Base-by-base conservation (phyloP, 176 grass and related monocot genomes). In the Hordeum marinum region DNA sequence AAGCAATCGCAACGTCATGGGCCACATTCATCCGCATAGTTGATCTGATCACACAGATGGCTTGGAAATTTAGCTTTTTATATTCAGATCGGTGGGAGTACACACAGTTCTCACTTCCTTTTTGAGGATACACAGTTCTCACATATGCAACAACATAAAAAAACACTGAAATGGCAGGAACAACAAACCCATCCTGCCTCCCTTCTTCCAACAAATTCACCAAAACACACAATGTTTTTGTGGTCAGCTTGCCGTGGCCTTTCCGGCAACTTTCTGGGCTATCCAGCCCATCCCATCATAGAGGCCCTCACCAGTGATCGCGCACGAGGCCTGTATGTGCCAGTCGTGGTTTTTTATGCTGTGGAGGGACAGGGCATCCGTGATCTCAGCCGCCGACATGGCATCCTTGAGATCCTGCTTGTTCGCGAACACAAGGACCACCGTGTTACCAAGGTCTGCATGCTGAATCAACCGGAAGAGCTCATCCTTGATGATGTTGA, bases 331-430 rank as follows among this genome's bases (percentile, higher is more conserved):
- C 64, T 98, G 96, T 82, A 98, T 95, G 83, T 98, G 96, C 96
- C 96, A 98, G 61, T 98, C 91, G 2, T 94, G 96, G 77, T 92
- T 84, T 82, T 95, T 98, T 78, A 98, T 98, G 88, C 91, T 95
- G 86, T 98, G 96, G 26, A 98, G 84, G n/a, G 93, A 95, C 46
- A 98, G 86, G 32, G 96, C 91, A 21, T 98, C 96, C 0, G 93
- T 98, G 85, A 98, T 94, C 91, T 98, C 96, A 2, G 95, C 93
- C 0, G 96, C 93, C 3, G 80, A 75, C 96, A 98, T 98, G 9
- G 96, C 93, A 3, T 98, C 96, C 86, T 95, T 94, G 69, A 98
- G 87, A 85, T 98, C 96, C 85, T 98, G 93, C 79, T 98, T 98
- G 83, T 98, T 98, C 0, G 96, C 96, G 48, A 98, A 98, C 21